Conservation (phyloP, 495 filamentous ascomycete species). For the Lepidopterella palustris region DNA sequence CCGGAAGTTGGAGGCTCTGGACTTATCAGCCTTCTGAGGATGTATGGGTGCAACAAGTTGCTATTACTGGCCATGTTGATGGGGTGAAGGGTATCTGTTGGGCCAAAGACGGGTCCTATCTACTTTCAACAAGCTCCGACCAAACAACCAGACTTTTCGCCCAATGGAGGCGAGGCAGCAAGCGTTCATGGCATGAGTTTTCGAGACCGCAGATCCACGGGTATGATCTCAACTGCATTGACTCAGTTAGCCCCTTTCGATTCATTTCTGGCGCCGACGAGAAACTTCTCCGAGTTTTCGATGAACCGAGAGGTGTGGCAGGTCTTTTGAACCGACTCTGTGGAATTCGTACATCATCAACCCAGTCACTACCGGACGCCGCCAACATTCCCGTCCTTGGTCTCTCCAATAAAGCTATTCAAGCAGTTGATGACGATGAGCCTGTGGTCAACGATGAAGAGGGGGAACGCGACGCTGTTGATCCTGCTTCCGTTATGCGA, state of each 20-base stretch:
- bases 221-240: constrained; percentile 94
- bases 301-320: constrained; percentile 79
- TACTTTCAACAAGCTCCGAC: constrained; percentile 83
- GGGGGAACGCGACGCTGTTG: constrained; percentile 27
- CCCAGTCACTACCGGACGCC: constrained; percentile 63
- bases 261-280: constrained; percentile 98
- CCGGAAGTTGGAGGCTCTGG: constrained; percentile 92
- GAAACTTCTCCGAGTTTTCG: constrained; percentile 91
- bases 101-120: constrained; percentile 74
- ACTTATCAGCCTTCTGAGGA: constrained; percentile 47
- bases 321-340: constrained; percentile 62
- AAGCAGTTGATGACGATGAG: constrained; percentile 51
- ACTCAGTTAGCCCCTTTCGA: constrained; percentile 57
- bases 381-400: constrained; percentile 92
- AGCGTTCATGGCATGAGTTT: constrained; percentile 84
- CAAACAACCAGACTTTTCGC: constrained; percentile 92
- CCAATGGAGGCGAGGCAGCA: constrained; percentile 58
- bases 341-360: constrained; percentile 44
- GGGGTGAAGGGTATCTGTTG: constrained; percentile 74
- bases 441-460: constrained; percentile 15
- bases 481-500: constrained; percentile 36
- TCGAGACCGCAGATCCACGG: constrained; percentile 95
- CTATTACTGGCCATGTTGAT: constrained; percentile 76
- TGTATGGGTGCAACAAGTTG: constrained; percentile 68
- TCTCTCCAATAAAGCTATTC: constrained; percentile 89